phyloP scores from a whole-genome alignment of 2,329 filamentous ascomycete genomes.

The Fusarium keratoplasticum region DNA sequence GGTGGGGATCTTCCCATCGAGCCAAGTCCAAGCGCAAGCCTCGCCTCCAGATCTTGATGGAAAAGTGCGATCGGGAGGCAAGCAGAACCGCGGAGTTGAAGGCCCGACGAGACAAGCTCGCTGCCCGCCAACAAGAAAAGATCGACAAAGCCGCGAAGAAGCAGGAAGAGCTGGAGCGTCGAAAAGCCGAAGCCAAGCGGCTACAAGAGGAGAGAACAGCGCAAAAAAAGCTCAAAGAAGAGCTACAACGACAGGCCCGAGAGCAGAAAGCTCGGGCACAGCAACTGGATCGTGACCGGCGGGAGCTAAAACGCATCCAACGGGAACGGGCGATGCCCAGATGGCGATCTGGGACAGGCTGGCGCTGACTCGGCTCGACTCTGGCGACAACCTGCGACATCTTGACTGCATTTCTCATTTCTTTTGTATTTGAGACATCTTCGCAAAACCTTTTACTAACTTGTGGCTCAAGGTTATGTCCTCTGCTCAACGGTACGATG shows the following conservation, averaged over 20 bases:
- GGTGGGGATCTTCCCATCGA: conserved; percentile 43
- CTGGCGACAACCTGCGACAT: not conserved
- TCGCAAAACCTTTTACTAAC: conserved; percentile 36
- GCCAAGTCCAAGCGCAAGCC: conserved; percentile 30
- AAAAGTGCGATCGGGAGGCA: conserved; percentile 38
- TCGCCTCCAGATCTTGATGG: conserved; percentile 34
- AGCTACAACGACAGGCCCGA: conserved; percentile 27
- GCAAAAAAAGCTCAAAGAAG: conserved; percentile 28
- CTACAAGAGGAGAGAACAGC: conserved; percentile 28
- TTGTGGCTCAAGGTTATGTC: conserved; percentile 73
- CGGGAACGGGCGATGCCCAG: conserved; percentile 33
- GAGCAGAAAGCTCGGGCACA: conserved; percentile 24
- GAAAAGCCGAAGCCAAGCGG: conserved; percentile 27
- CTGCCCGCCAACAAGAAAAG: conserved; percentile 8
- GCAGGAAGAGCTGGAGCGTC: conserved; percentile 30
- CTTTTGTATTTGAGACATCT: conserved; percentile 16
- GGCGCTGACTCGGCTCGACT: conserved; percentile 31
- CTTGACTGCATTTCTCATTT: conserved; percentile 1
- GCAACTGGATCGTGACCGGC: conserved; percentile 23
- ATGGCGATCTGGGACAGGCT: conserved; percentile 34
- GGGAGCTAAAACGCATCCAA: conserved; percentile 29
- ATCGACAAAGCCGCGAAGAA: conserved; percentile 25
- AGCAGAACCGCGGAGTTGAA: conserved; percentile 16
- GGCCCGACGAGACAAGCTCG: conserved; percentile 29
- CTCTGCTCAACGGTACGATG: conserved; percentile 86